phyloP scores from a whole-genome alignment of 2,329 filamentous ascomycete species.

The Penicillium sp. region DNA sequence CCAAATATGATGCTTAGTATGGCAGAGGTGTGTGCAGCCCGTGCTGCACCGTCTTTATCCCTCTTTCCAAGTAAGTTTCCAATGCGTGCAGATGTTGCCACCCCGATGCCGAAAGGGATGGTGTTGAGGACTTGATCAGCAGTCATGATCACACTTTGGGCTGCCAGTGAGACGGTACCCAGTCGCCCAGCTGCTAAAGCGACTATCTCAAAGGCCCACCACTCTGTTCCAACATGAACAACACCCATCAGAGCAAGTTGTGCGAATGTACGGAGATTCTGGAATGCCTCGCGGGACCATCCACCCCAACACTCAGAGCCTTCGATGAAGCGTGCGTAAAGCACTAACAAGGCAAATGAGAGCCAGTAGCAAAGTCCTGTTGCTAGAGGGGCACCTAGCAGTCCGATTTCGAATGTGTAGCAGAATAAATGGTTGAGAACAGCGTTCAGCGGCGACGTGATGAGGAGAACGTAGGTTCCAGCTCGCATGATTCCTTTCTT shows the following conservation, averaged over 20 bases:
- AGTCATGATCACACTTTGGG: constrained; percentile 89
- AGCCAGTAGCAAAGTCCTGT: constrained; percentile 86
- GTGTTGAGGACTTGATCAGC: constrained; percentile 83
- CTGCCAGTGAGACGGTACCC: constrained; percentile 76
- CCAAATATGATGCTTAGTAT: constrained; percentile 72
- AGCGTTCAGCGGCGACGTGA: constrained; percentile 63
- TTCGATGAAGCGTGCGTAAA: constrained; percentile 70
- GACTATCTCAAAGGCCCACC: constrained; percentile 94
- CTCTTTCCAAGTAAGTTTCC: constrained; percentile 77
- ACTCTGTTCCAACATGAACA: constrained; percentile 84
- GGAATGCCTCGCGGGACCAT: constrained; percentile 63
- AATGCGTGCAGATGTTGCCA: constrained; percentile 74
- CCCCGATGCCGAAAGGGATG: constrained; percentile 82
- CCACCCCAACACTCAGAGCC: constrained; percentile 82
- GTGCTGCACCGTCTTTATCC: constrained; percentile 65
- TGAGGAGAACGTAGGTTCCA: constrained; percentile 63
- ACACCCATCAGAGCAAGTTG: constrained; percentile 75
- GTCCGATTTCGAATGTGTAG: constrained; percentile 68
- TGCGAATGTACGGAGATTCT: constrained; percentile 70
- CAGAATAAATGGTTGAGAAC: constrained; percentile 69
- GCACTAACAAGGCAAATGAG: constrained; percentile 74
- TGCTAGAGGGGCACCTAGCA: constrained; percentile 78
- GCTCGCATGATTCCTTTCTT: constrained; percentile 61
- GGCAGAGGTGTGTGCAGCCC: constrained; percentile 75
- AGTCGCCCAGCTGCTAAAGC: constrained; percentile 78